Percentiles rank a stretch among this genome's conserved stretches.
These are phyloP conservation scores for Fusarium pseudograminearum DNA, from an alignment of 2,329 filamentous ascomycete species.

Conservation along the genomic window DNA sequence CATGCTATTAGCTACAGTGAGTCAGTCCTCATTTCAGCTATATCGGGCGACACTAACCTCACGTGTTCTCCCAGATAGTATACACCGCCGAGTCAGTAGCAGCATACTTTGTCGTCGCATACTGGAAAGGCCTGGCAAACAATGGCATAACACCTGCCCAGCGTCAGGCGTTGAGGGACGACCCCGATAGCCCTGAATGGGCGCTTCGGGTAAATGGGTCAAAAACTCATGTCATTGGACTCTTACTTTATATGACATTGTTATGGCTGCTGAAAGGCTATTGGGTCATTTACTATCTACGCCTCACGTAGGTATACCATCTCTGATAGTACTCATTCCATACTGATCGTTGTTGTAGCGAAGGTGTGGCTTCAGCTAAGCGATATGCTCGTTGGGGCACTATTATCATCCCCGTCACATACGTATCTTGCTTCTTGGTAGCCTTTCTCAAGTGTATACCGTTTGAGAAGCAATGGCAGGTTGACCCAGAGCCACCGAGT, in stretches of 20 bases:
- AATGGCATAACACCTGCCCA: neutral
- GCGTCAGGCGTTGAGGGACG: neutral
- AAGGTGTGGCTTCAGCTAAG: neutral
- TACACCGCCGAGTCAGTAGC: neutral
- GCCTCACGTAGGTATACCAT: neutral
- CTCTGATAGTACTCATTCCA: too few species aligned
- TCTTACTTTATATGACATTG: neutral
- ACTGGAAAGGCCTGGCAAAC: neutral
- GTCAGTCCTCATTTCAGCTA: too few species aligned
- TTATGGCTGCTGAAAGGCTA: neutral
- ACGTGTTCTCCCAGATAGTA: neutral
- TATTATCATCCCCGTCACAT: neutral
- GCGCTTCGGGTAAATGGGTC: neutral
- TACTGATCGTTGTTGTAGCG: neutral
- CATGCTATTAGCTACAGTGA: neutral
- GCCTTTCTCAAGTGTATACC: conserved; percentile 3
- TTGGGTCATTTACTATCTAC: conserved; percentile 1
- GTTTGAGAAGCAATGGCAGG: conserved; percentile 3
- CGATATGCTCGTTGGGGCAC: neutral
- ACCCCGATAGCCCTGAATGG: neutral
- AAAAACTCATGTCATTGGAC: neutral
- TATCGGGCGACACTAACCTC: accelerated
- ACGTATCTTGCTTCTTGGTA: neutral
- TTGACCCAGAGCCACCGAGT: neutral
- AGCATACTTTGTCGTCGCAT: conserved; percentile 1